These are phyloP conservation scores for Agrocybe pediades DNA, from an alignment of 768 basidiomycete species.

Conservation along the genomic window DNA sequence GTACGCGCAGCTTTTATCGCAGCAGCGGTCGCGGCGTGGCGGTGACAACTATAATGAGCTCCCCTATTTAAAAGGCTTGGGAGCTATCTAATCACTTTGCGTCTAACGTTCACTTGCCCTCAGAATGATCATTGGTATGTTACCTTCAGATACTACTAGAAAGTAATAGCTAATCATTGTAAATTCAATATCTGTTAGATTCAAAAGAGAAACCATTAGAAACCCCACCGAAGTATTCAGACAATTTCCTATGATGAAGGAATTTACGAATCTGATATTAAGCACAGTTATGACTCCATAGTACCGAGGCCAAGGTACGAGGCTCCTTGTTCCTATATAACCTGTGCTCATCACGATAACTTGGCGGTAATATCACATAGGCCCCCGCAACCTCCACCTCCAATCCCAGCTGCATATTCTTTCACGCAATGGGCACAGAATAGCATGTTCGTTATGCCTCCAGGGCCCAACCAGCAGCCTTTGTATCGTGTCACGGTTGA, in stretches of 20 bases:
- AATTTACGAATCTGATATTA: not conserved
- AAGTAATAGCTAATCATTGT: no score
- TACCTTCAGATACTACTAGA: no score
- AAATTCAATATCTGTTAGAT: no score
- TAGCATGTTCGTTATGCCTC: slow-evolving; percentile 40
- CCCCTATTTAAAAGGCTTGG: no score
- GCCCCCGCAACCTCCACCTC: not conserved
- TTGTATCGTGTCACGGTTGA: slow-evolving; percentile 43
- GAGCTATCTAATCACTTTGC: no score
- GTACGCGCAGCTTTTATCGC: no score
- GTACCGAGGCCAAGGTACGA: not conserved
- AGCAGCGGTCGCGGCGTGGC: no score
- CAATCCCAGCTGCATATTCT: slow-evolving; percentile 36
- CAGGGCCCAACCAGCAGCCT: slow-evolving; percentile 28
- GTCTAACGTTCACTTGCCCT: not conserved
- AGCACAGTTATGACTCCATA: slow-evolving; percentile 9
- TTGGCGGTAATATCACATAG: not conserved
- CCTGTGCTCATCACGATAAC: not conserved
- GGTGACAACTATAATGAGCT: no score
- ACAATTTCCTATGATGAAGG: not conserved
- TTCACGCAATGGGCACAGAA: slow-evolving; percentile 37
- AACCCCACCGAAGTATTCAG: slow-evolving; percentile 8
- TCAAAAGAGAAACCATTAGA: slow-evolving; percentile 13
- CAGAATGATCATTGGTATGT: not conserved
- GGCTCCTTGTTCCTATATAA: not conserved